phyloP scores from a whole-genome alignment of 1,139 yeast species.

The Suhomyces panamericanus region DNA sequence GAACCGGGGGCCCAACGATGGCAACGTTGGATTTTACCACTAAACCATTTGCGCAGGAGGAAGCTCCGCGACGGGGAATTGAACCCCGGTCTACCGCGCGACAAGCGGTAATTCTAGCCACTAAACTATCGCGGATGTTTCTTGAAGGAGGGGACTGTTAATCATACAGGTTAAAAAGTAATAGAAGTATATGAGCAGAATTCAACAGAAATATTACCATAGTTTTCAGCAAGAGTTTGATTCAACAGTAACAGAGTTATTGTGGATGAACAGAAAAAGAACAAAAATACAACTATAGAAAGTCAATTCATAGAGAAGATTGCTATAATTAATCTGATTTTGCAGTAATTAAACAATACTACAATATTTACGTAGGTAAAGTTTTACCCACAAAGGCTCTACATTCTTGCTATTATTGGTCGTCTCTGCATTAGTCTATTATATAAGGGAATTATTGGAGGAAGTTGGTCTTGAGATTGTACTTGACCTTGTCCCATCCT shows the following conservation, averaged over 20 bases:
- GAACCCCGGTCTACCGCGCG: conserved; percentile 72
- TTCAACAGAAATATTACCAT: too few relatives aligned
- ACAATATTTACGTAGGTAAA: not conserved
- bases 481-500: conserved; percentile 48
- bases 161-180: too few relatives aligned
- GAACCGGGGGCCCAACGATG: conserved; percentile 19
- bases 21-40: conserved; percentile 19
- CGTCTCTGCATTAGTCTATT: not conserved
- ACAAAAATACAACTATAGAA: too few relatives aligned
- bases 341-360: too few relatives aligned
- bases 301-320: too few relatives aligned
- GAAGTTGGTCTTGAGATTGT: conserved; percentile 23
- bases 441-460: conserved; percentile 3
- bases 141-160: not conserved
- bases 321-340: too few relatives aligned
- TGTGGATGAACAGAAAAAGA: too few relatives aligned
- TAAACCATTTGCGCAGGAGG: conserved; percentile 19
- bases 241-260: too few relatives aligned
- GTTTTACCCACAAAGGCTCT: too few relatives aligned
- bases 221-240: too few relatives aligned
- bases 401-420: not conserved
- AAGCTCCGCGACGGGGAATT: conserved; percentile 67
- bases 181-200: not conserved
- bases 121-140: conserved; percentile 45
- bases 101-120: conserved; percentile 51